Percentiles rank a stretch among this genome's conserved stretches.
phyloP scores from a whole-genome alignment of 1,139 yeast species.

The Hyphopichia buzzinii region DNA sequence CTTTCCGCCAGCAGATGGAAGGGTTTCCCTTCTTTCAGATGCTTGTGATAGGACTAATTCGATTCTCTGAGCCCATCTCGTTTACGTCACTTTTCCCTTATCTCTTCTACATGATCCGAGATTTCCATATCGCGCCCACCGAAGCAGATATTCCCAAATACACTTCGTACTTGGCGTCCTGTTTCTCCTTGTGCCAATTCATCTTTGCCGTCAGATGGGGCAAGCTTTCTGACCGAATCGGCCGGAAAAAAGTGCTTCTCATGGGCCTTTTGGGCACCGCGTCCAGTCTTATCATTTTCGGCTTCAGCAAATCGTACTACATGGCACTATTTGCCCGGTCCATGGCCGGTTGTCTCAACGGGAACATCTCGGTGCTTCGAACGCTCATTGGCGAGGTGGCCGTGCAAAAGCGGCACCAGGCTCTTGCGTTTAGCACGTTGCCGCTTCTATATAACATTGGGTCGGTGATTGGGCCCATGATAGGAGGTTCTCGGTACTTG shows the following conservation, averaged over 20 bases:
- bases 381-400: constrained; percentile 41
- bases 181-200: constrained; percentile 38
- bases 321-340: constrained; percentile 33
- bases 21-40: constrained; percentile 39
- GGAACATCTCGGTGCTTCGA: constrained; percentile 37
- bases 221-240: constrained; percentile 28
- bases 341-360: constrained; percentile 34
- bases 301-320: constrained; percentile 33
- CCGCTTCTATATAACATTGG: constrained; percentile 38
- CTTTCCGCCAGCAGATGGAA: constrained; percentile 24
- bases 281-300: constrained; percentile 27
- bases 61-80: constrained; percentile 38
- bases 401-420: constrained; percentile 35
- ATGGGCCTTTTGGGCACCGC: constrained; percentile 34
- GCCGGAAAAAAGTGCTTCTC: constrained; percentile 32
- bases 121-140: constrained; percentile 32
- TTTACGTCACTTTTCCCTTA: constrained; percentile 42
- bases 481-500: constrained; percentile 47
- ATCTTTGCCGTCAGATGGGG: constrained; percentile 40
- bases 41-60: constrained; percentile 28
- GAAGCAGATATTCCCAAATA: constrained; percentile 35
- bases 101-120: constrained; percentile 39
- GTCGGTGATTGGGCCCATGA: constrained; percentile 51
- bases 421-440: constrained; percentile 34
- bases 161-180: constrained; percentile 37